Conservation (phyloP, 306 rosid genomes). For the Pterocarpus macrocarpus region DNA sequence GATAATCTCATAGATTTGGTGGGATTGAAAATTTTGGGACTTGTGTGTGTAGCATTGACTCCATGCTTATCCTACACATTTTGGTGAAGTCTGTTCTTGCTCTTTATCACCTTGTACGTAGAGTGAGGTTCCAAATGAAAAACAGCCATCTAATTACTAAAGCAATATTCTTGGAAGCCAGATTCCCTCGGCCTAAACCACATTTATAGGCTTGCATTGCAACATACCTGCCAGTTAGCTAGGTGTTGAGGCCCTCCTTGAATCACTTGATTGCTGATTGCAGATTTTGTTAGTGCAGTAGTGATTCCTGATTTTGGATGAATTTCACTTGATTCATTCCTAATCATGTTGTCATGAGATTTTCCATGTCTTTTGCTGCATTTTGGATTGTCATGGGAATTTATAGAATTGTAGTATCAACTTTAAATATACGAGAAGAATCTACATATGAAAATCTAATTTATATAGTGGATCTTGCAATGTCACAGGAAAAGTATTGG, state of each 20-base stretch:
- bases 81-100: neutral
- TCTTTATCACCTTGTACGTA: slow-evolving; percentile 7
- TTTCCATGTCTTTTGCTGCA: slow-evolving; percentile 17
- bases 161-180: slow-evolving; percentile 10
- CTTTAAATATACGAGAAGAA: neutral
- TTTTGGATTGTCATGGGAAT: neutral
- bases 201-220: slow-evolving; percentile 22
- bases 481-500: slow-evolving; percentile 86
- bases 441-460: slow-evolving; percentile 19
- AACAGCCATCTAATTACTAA: neutral
- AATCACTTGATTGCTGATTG: slow-evolving; percentile 9
- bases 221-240: slow-evolving; percentile 1
- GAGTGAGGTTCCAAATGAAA: neutral
- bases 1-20: neutral
- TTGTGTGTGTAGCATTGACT: neutral
- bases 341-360: neutral
- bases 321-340: neutral
- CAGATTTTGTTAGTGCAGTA: neutral
- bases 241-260: neutral
- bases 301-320: slow-evolving; percentile 3
- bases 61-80: neutral
- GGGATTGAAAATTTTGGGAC: neutral
- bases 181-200: neutral
- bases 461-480: neutral
- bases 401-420: neutral